These are phyloP conservation scores for Trypanosoma melophagium DNA, from an alignment of 208 protist genomes.

Conservation along the genomic window DNA sequence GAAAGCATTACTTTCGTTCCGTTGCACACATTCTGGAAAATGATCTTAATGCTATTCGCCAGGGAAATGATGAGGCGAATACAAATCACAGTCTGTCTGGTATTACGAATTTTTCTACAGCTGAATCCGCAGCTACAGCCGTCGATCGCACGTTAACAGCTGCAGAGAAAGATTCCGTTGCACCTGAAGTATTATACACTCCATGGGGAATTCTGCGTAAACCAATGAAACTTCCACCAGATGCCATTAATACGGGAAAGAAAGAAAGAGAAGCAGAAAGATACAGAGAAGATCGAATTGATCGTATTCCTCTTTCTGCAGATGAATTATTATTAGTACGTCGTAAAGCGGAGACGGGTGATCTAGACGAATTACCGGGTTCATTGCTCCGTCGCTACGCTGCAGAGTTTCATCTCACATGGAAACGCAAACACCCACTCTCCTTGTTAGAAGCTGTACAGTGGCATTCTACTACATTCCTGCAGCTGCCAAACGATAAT, in stretches of 20 bases:
- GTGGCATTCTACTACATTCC: slow-evolving; percentile 82
- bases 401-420: too few relatives aligned
- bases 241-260: slow-evolving; percentile 22
- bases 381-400: slow-evolving; percentile 83
- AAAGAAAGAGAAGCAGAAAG: too few relatives aligned
- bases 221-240: slow-evolving; percentile 39
- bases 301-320: slow-evolving; percentile 56
- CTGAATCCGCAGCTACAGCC: background rate
- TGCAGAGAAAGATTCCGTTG: slow-evolving; percentile 42
- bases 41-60: too few relatives aligned
- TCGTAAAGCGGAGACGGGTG: slow-evolving; percentile 59
- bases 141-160: slow-evolving; percentile 47
- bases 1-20: slow-evolving; percentile 84
- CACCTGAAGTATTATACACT: slow-evolving; percentile 71
- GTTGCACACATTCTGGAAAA: too few relatives aligned
- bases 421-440: slow-evolving; percentile 61
- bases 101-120: background rate
- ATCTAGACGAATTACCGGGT: slow-evolving; percentile 85
- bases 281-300: too few relatives aligned
- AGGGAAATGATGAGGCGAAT: too few relatives aligned
- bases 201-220: slow-evolving; percentile 87
- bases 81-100: too few relatives aligned
- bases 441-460: slow-evolving; percentile 78
- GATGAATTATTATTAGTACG: too few relatives aligned
- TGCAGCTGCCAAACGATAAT: slow-evolving; percentile 33